These are phyloP conservation scores for Cardamine resedifolia DNA, from an alignment of 345 rosid species.

Conservation along the genomic window DNA sequence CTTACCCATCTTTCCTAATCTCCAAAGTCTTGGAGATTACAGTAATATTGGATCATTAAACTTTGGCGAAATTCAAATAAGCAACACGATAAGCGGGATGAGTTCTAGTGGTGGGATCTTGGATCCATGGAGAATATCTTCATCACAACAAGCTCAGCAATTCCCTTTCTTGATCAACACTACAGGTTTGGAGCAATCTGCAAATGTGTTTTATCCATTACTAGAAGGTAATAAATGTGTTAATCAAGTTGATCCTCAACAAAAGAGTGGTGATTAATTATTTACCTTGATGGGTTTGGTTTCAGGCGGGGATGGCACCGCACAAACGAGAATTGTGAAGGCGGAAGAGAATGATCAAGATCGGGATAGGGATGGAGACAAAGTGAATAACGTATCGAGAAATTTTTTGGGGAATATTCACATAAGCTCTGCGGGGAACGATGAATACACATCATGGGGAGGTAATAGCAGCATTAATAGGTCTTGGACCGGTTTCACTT, in stretches of 20 bases:
- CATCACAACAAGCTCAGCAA: constrained; percentile 36
- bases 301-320: neutral
- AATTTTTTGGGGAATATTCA: constrained; percentile 36
- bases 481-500: constrained; percentile 30
- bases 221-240: constrained; percentile 25
- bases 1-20: constrained; percentile 19
- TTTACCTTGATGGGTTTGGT: constrained; percentile 27
- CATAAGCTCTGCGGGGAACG: constrained; percentile 15
- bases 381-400: constrained; percentile 32
- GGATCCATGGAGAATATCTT: constrained; percentile 36
- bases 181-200: constrained; percentile 24
- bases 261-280: constrained; percentile 14
- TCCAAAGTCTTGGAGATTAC: constrained; percentile 35
- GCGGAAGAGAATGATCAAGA: constrained; percentile 33
- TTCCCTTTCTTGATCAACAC: constrained; percentile 38
- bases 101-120: constrained; percentile 24
- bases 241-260: constrained; percentile 20
- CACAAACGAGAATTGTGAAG: constrained; percentile 21
- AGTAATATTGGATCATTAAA: constrained; percentile 30
- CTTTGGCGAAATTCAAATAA: constrained; percentile 27
- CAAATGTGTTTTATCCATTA: constrained; percentile 24
- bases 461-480: constrained; percentile 24
- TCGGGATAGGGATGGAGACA: constrained; percentile 11
- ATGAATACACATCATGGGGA: constrained; percentile 38
- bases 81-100: constrained; percentile 25